Evolutionary conservation across 2,329 filamentous ascomycete genomes (phyloP), one percentile per base, ranked within the genome.

Genomic region (Ilyonectria robusta): DNA sequence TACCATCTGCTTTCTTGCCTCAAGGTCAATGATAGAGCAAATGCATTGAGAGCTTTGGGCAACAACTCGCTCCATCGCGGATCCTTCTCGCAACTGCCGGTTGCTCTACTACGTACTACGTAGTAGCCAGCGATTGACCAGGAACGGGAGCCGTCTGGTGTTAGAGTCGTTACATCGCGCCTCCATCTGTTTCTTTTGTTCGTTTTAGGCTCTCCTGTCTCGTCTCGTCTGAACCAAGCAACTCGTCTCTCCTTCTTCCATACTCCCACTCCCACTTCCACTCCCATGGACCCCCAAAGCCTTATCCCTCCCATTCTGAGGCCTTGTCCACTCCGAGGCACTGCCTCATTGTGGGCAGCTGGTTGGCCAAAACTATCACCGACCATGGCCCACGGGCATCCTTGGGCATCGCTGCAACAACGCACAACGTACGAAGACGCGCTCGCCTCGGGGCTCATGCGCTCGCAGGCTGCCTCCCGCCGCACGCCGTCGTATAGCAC

Each of bases 211-310:
- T 62, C 59, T 62, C 35, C 37, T 62, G 37, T 47, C 69, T 70
- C 70, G 62, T 72, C 60, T 70, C 71, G 62, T 72, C 67, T 74
- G 59, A 47, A 68, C 65, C 50, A 62, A 67, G 65, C 44, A 35
- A 59, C 44, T 13, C 37, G 6, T 33, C 33, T 17, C 57, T n/a
- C 15, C 21, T 35, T 31, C 57, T 33, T 26, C 46, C 50, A 47
- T 31, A 42, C 48, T 40, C 26, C 2, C 62, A 21, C 60, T 26
- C 26, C 44, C 62, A 57, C 35, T 42, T 40, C 2, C 50, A 55
- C 50, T 42, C 42, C 23, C 62, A 19, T 57, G 53, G 47, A 42
- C 48, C 35, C 53, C 57, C 26, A 31, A 50, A 57, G 46, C 42
- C 17, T 40, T 56, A 23, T 59, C 51, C 47, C 48, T 59, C 51